Base-by-base conservation (phyloP, 2,329 filamentous ascomycete genomes). In the Tothia fuscella region DNA sequence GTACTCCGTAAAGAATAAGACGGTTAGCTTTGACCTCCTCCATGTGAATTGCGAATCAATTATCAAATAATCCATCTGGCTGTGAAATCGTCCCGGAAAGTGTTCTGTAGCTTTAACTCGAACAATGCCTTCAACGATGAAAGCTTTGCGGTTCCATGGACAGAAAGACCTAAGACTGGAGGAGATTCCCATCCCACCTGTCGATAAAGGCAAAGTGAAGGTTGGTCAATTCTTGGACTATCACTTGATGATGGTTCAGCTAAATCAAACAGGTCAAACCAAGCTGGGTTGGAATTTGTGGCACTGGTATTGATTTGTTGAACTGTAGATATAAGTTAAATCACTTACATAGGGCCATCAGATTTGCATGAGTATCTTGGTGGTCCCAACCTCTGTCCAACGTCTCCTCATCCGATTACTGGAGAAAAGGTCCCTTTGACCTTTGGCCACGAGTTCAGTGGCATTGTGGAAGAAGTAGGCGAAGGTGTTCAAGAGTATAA, bases 381-480 rank as follows among this genome's bases (percentile, higher is more conserved):
- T 41, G 66, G 66, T 4, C 59, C 65, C n/a, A 66, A 60, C 42
- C 53, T 69, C 19, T 70, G 67, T 47, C 71, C 70, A 0, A 64
- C 63, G 1, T 65, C 60, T n/a, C 68, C 70, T 3, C 71, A 74
- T 54, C 68, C 69, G 1, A 68, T 73, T 46, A 75, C 70, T 3
- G 61, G 62, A 35, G 71, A 71, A 52, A 65, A 58, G 4, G 35
- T 44, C 2, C 42, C 42, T 21, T 26, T 40, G 59, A 70, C 70
- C 38, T 56, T 70, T 10, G 67, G 67, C 6, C 67, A 71, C 49
- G 67, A 71, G 50, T 70, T 71, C 54, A 70, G 67, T 48, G 67
- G 67, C 48, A 52, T 70, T 10, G 65, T 71, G 2, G 65, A 71
- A 33, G 54, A 63, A 34, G 57, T 68, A 41, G 67, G 67, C 12